These are phyloP conservation scores for Paecilomyces dactylethromorphus DNA, from an alignment of 2,329 filamentous ascomycete genomes.

Conservation along the genomic window DNA sequence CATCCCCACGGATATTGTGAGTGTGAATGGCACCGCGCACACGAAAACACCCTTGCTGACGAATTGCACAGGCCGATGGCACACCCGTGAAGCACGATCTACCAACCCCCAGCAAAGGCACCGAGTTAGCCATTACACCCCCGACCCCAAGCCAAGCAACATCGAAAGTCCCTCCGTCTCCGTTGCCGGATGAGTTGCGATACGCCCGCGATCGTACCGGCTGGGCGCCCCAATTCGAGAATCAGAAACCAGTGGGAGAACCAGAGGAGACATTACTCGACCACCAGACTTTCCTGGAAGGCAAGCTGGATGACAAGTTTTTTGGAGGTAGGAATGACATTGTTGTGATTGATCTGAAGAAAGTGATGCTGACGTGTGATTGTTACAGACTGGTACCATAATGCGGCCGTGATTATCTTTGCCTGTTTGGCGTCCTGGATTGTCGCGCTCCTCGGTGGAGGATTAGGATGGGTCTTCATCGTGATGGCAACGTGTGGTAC, in stretches of 20 bases:
- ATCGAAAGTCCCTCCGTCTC: constrained; percentile 41
- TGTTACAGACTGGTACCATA: constrained; percentile 93
- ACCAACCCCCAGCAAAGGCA: constrained; percentile 62
- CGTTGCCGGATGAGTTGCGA: constrained; percentile 50
- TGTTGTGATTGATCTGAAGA: neutral
- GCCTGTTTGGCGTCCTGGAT: constrained; percentile 88
- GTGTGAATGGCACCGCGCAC: constrained; percentile 10
- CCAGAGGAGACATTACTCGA: constrained; percentile 66
- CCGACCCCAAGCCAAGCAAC: constrained; percentile 46
- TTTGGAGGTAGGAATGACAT: constrained; percentile 63
- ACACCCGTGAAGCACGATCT: constrained; percentile 66
- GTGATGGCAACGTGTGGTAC: constrained; percentile 89
- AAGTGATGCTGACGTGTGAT: constrained; percentile 3
- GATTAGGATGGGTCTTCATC: constrained; percentile 86
- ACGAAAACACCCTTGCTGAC: constrained; percentile 1
- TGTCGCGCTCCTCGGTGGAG: constrained; percentile 80
- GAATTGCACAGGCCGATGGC: constrained; percentile 53
- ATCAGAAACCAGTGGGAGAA: constrained; percentile 45
- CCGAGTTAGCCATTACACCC: constrained; percentile 44
- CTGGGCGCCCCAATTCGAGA: constrained; percentile 81
- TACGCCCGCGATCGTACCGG: constrained; percentile 60
- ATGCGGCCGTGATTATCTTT: constrained; percentile 88
- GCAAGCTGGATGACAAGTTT: constrained; percentile 77
- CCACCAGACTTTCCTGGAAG: constrained; percentile 81
- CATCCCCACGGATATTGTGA: constrained; percentile 68